phyloP scores from a whole-genome alignment of 768 basidiomycete species.

The Calocybe indica region DNA sequence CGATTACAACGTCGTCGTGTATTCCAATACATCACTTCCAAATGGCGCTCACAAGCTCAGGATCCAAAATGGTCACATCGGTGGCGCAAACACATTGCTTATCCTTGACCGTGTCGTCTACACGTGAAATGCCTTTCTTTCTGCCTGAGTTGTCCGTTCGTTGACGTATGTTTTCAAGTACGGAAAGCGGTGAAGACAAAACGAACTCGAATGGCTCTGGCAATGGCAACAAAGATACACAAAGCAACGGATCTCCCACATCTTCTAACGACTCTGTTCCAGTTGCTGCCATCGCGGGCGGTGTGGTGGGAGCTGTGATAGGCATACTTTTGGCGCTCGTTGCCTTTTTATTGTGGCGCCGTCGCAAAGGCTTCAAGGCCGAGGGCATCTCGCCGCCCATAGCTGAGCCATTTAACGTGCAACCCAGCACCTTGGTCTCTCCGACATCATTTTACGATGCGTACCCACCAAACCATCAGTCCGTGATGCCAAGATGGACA shows the following conservation, averaged over 20 bases:
- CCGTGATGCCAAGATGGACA: too few relatives aligned
- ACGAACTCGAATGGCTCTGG: background rate
- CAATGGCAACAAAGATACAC: too few relatives aligned
- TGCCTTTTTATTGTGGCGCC: background rate
- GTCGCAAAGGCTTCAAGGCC: too few relatives aligned
- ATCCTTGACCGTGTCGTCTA: conserved; percentile 31
- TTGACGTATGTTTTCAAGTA: background rate
- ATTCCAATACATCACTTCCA: conserved; percentile 16
- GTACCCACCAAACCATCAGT: too few relatives aligned
- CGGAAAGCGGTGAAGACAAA: background rate
- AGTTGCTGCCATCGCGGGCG: conserved; percentile 3
- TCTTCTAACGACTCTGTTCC: background rate
- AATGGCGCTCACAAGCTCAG: conserved; percentile 18
- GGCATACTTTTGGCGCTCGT: background rate
- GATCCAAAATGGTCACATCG: conserved; percentile 20
- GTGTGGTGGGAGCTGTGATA: conserved; percentile 3
- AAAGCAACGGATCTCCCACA: background rate
- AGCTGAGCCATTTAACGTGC: too few relatives aligned
- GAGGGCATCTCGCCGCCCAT: too few relatives aligned
- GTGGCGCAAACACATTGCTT: conserved; percentile 17
- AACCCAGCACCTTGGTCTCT: too few relatives aligned
- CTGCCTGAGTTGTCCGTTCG: too few relatives aligned
- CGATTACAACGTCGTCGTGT: conserved; percentile 26
- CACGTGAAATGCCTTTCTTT: conserved; percentile 16
- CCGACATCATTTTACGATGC: too few relatives aligned